Conservation (phyloP, 768 basidiomycete genomes). For the Clathrus columnatus region DNA sequence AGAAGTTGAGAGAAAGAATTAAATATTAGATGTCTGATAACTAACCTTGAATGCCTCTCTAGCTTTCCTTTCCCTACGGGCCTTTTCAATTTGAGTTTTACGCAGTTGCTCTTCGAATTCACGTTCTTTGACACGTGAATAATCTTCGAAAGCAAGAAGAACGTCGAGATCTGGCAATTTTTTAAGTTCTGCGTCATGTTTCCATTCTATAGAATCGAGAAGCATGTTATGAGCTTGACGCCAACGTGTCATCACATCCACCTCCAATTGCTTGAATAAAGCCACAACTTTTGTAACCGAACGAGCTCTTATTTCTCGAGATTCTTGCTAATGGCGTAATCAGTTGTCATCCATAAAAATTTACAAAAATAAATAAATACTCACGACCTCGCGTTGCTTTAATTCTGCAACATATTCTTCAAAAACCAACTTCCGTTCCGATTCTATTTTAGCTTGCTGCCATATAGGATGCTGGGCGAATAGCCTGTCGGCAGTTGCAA, state of each 20-base stretch:
- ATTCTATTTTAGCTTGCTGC: slow-evolving; percentile 77
- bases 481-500: slow-evolving; percentile 77
- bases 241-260: slow-evolving; percentile 94
- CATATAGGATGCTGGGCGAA: slow-evolving; percentile 87
- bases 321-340: slow-evolving; percentile 52
- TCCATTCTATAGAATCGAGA: slow-evolving; percentile 71
- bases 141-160: slow-evolving; percentile 89
- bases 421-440: slow-evolving; percentile 80
- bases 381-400: slow-evolving; percentile 81
- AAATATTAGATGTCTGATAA: slow-evolving; percentile 3
- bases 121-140: slow-evolving; percentile 79
- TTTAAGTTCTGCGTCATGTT: slow-evolving; percentile 63
- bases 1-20: not conserved
- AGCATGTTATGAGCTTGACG: slow-evolving; percentile 73
- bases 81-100: slow-evolving; percentile 72
- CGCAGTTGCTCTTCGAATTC: slow-evolving; percentile 87
- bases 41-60: slow-evolving; percentile 83
- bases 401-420: slow-evolving; percentile 87
- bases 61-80: slow-evolving; percentile 78
- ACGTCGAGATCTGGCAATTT: slow-evolving; percentile 87
- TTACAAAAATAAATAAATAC: slow-evolving; percentile 22
- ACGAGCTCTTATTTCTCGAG: slow-evolving; percentile 63
- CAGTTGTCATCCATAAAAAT: slow-evolving; percentile 3
- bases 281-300: slow-evolving; percentile 76
- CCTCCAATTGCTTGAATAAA: slow-evolving; percentile 78